These are phyloP conservation scores for Hypoxylon sp. DNA, from an alignment of 2,329 filamentous ascomycete genomes.

Conservation along the genomic window DNA sequence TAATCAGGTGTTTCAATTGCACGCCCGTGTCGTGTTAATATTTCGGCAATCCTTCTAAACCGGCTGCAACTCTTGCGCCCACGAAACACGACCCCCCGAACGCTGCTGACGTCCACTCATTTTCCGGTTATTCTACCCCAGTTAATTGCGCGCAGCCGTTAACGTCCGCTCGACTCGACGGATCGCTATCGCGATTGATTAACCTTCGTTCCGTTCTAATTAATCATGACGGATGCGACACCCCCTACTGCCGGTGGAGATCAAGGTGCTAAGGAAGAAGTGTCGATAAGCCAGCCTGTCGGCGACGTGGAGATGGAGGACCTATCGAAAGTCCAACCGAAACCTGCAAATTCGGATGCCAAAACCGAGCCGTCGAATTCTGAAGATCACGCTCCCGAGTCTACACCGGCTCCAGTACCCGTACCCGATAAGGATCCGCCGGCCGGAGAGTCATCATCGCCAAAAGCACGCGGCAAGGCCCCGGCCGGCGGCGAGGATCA, in stretches of 20 bases:
- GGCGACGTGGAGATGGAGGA: slow-evolving; percentile 54
- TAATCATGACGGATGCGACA: slow-evolving; percentile 50
- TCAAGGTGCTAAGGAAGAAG: slow-evolving; percentile 46
- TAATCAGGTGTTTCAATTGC: slow-evolving; percentile 34
- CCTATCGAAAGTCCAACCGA: slow-evolving; percentile 47
- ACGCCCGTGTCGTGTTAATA: slow-evolving; percentile 19
- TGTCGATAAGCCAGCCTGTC: slow-evolving; percentile 47
- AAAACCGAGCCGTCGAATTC: slow-evolving; percentile 40
- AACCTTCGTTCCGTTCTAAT: slow-evolving; percentile 24
- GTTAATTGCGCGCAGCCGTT: slow-evolving; percentile 36
- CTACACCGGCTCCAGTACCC: slow-evolving; percentile 43
- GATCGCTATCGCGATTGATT: slow-evolving; percentile 38
- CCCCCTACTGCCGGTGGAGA: slow-evolving; percentile 47
- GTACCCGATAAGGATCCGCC: slow-evolving; percentile 47
- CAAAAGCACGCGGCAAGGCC: slow-evolving; percentile 54
- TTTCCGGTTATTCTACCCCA: slow-evolving; percentile 30
- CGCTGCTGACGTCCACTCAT: slow-evolving; percentile 36
- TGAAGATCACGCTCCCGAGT: slow-evolving; percentile 43
- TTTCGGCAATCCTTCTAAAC: slow-evolving; percentile 36
- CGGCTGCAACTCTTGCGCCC: slow-evolving; percentile 20
- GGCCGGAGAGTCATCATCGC: slow-evolving; percentile 40
- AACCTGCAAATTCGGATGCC: slow-evolving; percentile 47
- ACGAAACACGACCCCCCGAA: slow-evolving; percentile 29
- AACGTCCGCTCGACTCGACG: slow-evolving; percentile 25
- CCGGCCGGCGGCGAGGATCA: slow-evolving; percentile 49